Base-by-base conservation (phyloP, 2,329 filamentous ascomycete genomes). In the Dryadomyces sulphureus region DNA sequence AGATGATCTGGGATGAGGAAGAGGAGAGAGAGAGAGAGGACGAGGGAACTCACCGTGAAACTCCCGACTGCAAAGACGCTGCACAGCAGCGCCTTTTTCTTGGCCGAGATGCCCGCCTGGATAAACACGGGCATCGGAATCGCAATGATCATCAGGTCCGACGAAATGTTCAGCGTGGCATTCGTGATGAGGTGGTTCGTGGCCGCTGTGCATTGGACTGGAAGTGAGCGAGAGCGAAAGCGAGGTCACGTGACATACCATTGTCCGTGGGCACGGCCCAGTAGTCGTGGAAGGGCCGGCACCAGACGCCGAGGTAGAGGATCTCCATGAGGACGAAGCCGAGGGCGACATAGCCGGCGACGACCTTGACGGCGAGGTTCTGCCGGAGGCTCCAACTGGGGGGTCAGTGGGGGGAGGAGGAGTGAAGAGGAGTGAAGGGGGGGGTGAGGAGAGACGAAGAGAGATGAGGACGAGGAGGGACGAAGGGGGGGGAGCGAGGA, bases 171-270 rank as follows among this genome's bases (percentile, higher is more conserved):
- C 55, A 80, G 69, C 4, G 67, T 63, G 1, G 72, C 68, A 48
- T 79, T 75, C 16, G 72, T 70, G 43, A 77, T 76, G 11, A 76
- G 65, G 53, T 77, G 77, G 54, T 75, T 63, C 16, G 69, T 63
- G 2, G 72, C 67, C 0, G 74, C 70, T 1, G 73, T 72, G 54
- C 75, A 79, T 63, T 79, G 73, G 1, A 62, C 68, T 71, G 41
- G 20, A 21, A 3, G 35, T 27, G n/a, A 38, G 34, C 25, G 9
- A 30, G 3, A 16, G 6, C 3, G 34, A 16, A 27, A 21, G 7
- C 11, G 4, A 17, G 11, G 19, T 11, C 11, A 7, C 7, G n/a
- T 11, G n/a, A 20, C 43, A 1, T 40, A 45, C 44, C n/a, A n/a
- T 20, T 45, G 16, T 45, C 17, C 1, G 44, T 45, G 0, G 71